Evolutionary conservation across 148 eudicot genomes (phyloP).

Genomic region (Cornus suecica): DNA sequence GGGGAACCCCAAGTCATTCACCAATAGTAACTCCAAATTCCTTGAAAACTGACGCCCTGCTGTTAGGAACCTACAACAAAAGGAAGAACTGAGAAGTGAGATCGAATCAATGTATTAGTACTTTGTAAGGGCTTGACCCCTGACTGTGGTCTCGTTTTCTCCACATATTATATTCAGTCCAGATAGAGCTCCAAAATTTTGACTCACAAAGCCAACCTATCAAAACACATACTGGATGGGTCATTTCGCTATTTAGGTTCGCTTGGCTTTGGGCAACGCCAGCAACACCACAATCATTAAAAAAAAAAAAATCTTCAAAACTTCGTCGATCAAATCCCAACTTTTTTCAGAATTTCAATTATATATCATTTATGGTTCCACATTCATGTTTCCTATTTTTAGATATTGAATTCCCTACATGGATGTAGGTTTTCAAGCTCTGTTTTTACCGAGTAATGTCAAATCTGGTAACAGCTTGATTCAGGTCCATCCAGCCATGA

Average conservation of each 20-base stretch:
- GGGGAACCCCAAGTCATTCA: constrained; percentile 62
- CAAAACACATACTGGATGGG: neutral
- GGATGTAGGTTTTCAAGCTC: neutral
- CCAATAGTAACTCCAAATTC: constrained; percentile 30
- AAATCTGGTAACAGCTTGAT: neutral
- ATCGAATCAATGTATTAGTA: neutral
- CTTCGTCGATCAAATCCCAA: neutral
- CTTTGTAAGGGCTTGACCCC: neutral
- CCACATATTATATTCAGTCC: neutral
- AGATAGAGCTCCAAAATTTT: neutral
- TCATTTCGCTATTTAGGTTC: neutral
- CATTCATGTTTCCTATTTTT: neutral
- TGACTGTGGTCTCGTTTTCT: neutral
- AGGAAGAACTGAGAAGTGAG: neutral
- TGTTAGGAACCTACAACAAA: constrained; percentile 34
- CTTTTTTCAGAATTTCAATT: neutral
- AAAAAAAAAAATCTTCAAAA: too few species aligned
- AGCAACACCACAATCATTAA: neutral
- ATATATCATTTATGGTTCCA: neutral
- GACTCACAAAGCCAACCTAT: neutral
- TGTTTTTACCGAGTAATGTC: neutral
- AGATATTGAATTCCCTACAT: neutral
- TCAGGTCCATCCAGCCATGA: too few species aligned
- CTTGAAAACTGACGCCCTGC: constrained; percentile 34
- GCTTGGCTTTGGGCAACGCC: neutral